phyloP scores from a whole-genome alignment of 805 yeast genomes.

The Pichia manshurica region DNA sequence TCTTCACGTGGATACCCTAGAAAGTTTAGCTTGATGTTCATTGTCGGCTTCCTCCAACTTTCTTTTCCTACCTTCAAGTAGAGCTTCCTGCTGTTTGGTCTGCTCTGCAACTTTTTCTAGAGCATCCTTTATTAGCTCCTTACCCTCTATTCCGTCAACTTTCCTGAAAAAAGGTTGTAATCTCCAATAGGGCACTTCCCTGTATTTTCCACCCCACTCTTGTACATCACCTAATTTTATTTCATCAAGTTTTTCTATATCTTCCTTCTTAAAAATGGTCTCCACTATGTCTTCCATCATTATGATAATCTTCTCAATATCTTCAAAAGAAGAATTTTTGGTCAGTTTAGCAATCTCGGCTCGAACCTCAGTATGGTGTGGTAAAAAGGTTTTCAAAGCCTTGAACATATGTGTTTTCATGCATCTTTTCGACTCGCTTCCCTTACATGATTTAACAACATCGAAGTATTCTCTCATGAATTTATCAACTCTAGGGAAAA shows the following conservation, averaged over 20 bases:
- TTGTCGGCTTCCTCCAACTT: slow-evolving; percentile 1
- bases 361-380: slow-evolving; percentile 72
- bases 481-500: slow-evolving; percentile 80
- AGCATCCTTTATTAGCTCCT: slow-evolving; percentile 28
- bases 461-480: slow-evolving; percentile 84
- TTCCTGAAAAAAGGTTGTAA: slow-evolving; percentile 92
- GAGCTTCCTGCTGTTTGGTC: slow-evolving; percentile 14
- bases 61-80: slow-evolving; percentile 12
- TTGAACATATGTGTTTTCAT: slow-evolving; percentile 93
- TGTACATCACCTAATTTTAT: slow-evolving; percentile 45
- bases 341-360: slow-evolving; percentile 53
- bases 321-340: slow-evolving; percentile 40
- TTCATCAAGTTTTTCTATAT: slow-evolving; percentile 51
- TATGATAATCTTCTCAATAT: slow-evolving; percentile 44
- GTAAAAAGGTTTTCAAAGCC: slow-evolving; percentile 72
- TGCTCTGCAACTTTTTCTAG: slow-evolving; percentile 10
- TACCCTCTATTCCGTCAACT: slow-evolving; percentile 70
- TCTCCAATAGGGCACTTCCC: slow-evolving; percentile 88
- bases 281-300: slow-evolving; percentile 64
- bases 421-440: slow-evolving; percentile 71
- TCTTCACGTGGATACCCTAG: no score
- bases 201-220: slow-evolving; percentile 81
- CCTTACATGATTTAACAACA: slow-evolving; percentile 56
- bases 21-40: no score
- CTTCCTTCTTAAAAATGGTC: slow-evolving; percentile 45